phyloP scores from a whole-genome alignment of 139 green algal genomes.

The Gonium pectorale region DNA sequence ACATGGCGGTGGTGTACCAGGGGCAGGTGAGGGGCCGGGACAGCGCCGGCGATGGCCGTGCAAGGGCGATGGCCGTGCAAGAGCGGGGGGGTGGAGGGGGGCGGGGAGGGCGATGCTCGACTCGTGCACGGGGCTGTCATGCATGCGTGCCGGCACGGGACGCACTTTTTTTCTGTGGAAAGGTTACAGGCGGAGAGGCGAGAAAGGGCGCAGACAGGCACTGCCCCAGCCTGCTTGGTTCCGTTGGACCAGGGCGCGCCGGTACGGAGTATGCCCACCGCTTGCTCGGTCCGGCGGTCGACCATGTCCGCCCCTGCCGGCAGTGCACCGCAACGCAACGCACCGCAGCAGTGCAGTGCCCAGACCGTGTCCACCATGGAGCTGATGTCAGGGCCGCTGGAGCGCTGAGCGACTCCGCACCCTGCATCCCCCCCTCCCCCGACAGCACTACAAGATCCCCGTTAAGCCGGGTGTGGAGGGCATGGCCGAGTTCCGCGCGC shows the following conservation, averaged over 20 bases:
- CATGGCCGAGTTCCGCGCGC: slow-evolving; percentile 40
- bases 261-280: too few relatives aligned
- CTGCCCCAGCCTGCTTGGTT: too few relatives aligned
- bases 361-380: not conserved
- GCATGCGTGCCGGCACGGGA: not conserved
- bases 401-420: not conserved
- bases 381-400: not conserved
- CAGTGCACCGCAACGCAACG: too few relatives aligned
- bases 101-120: too few relatives aligned
- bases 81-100: too few relatives aligned
- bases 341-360: too few relatives aligned
- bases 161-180: too few relatives aligned
- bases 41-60: not conserved
- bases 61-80: not conserved
- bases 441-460: slow-evolving; percentile 32
- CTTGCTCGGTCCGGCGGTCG: too few relatives aligned
- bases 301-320: not conserved
- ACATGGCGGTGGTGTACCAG: slow-evolving; percentile 23
- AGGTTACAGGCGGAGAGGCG: too few relatives aligned
- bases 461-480: slow-evolving; percentile 36
- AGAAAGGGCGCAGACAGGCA: too few relatives aligned
- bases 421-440: not conserved
- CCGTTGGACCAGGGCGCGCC: too few relatives aligned
- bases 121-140: not conserved
- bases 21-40: not conserved